Evolutionary conservation across 1,139 yeast genomes (phyloP), one percentile per base, ranked within the genome.

Genomic region (Groenewaldozyma sp.): DNA sequence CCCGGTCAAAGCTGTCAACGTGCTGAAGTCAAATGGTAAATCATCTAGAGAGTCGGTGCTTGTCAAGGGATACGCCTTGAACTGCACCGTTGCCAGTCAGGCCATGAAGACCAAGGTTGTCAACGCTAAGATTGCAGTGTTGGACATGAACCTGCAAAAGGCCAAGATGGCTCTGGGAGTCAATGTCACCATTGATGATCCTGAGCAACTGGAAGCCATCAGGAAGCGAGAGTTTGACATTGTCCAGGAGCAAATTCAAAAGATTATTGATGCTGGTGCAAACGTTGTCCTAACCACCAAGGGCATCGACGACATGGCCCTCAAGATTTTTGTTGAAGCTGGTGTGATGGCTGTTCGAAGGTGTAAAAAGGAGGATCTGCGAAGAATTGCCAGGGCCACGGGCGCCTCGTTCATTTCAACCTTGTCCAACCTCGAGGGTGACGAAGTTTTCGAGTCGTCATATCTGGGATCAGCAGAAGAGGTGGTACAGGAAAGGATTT

Each of bases 141-240:
- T 93, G 57, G 99, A 93, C 63, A 76, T 93, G 64, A 91, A 93
- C 63, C 69, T 93, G 58, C 98, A 93, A 63, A 91, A 88, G 63
- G 91, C 96, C 6, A 78, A 88, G 62, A 87, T 93, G 97, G 95
- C 97, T 29, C 78, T 93, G 79, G 99, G 99, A 39, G 97, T 93
- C 41, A 94, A 88, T 63, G 84, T 93, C 60, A 88, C 91, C 58
- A 86, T 93, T 56, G 95, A 86, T 54, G 97, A 93, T 60, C 98
- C 99, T 33, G 95, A 91, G 52, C 95, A 87, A 65, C 74, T 93
- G 54, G 99, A 93, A 66, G 91, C 87, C 58, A 88, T 93, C 53
- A 76, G 98, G 59, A 81, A 87, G 63, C 78, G 97, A 56, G 99
- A 93, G 66, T 80, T 81, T 54, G 96, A 91, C 42, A 86, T 93